Percentiles rank a stretch among this genome's conserved stretches.
Conservation (phyloP, 2,329 filamentous ascomycete species). For the Hymenoscyphus salicellus region DNA sequence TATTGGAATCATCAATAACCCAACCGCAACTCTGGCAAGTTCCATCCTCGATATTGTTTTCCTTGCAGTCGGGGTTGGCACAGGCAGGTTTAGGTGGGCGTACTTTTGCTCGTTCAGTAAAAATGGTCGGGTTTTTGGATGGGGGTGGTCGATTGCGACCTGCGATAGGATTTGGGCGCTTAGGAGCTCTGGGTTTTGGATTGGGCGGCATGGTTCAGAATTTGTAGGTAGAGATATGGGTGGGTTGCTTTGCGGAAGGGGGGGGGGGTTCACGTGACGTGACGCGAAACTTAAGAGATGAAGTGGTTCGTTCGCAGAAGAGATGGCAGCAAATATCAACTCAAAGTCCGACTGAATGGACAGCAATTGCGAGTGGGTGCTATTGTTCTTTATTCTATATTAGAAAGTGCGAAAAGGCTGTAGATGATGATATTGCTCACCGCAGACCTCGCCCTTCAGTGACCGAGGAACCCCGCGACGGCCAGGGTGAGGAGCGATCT, state of each 20-base stretch:
- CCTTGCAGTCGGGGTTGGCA: slow-evolving; percentile 59
- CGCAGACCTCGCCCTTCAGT: not conserved
- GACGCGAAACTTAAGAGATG: too few relatives aligned
- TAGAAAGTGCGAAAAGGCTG: not conserved
- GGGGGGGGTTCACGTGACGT: not conserved
- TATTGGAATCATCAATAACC: slow-evolving; percentile 75
- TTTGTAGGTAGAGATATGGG: not conserved
- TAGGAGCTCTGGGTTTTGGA: not conserved
- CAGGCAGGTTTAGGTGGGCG: slow-evolving; percentile 38
- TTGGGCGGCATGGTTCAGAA: not conserved
- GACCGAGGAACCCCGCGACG: not conserved
- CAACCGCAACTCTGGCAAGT: slow-evolving; percentile 82
- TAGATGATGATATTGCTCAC: not conserved
- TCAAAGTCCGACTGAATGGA: too few relatives aligned
- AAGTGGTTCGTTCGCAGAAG: too few relatives aligned
- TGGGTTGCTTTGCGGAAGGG: not conserved
- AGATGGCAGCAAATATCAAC: too few relatives aligned
- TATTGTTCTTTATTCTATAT: not conserved
- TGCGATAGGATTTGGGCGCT: slow-evolving; percentile 20
- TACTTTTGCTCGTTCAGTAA: slow-evolving; percentile 22
- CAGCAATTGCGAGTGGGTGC: not conserved
- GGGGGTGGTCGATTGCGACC: slow-evolving; percentile 15
- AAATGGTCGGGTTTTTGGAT: slow-evolving; percentile 25
- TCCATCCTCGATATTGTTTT: slow-evolving; percentile 60
- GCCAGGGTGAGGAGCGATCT: not conserved